Evolutionary conservation across 176 grass and related monocot species (phyloP), one percentile per base, ranked within the genome.

Genomic region (Oryza meyeriana): DNA sequence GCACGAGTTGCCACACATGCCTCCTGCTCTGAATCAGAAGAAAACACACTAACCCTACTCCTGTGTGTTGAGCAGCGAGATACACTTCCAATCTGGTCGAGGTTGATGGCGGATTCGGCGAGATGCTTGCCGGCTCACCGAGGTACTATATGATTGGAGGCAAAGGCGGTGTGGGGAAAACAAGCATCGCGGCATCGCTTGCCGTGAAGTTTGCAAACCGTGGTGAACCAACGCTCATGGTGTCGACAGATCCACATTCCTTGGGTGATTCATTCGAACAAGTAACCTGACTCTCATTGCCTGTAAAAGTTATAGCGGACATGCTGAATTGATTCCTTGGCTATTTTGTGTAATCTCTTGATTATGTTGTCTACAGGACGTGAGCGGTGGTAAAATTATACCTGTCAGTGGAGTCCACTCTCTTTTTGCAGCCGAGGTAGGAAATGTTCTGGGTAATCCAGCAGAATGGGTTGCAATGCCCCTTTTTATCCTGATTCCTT

Each of bases 111-210:
- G 72, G 72, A 18, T 87, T 81, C 12, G 45, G 33, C 39, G 77
- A 87, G 72, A 84, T 80, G 85, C 29, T 87, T 64, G 64, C 71
- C 17, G 17, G 42, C 25, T 29, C 76, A 30, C 74, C 34, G 62
- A 85, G 31, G 73, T 82, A 69, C 72, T 88, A 75, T 26, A 50
- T 92, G 61, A 3, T 92, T 50, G 86, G 86, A 55, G 86, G 86
- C 44, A 86, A 89, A 79, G 82, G 86, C 14, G 86, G 90, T 44
- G 86, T 89, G n/a, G 86, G 90, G 40, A 89, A 79, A 71, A 89
- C 86, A 26, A 89, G 83, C 62, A 25, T 76, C 24, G 90, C 90
- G 1, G 74, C 90, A 8, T 78, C 83, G 12, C 82, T 88, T 22
- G 86, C 82, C 18, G 28, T 88, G 71, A 85, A 82, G 78, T 82